Evolutionary conservation across 148 eudicot genomes (phyloP), one percentile per base, ranked within the genome.

Genomic region (Nepenthes gracilis): DNA sequence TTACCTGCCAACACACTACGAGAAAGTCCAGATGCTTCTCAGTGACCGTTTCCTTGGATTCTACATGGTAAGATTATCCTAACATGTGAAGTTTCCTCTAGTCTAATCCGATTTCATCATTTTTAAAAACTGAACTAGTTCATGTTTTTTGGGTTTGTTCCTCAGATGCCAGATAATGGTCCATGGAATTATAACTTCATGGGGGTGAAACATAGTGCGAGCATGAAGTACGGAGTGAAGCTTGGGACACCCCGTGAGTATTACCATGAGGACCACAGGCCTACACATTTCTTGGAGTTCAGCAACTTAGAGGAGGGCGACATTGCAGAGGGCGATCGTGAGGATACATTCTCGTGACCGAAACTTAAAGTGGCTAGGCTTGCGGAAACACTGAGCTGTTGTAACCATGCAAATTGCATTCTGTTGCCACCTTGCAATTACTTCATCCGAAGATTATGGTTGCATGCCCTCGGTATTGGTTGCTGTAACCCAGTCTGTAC

Each of bases 11-110:
- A 94, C 99, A 5, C 86, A 85, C 60, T 94, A 90, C 12, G 99
- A 94, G 81, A 94, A 94, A 55, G 99, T 94, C 63, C 99, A 94
- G 73, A 94, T 94, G 99, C 97, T 94, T 54, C 76, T 94, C 67
- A 94, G 99, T 83, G 99, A 94, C 59, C 95, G 99, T 13, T 94
- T 89, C 81, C 89, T 89, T 12, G 99, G 99, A 43, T 94, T 94
- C 77, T 94, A 94, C 81, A 94, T 94, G 99, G 99, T 94, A 78
- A 76, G 43, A 23, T 43, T 61, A 6, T 23, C 23, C 10, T 49
- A 49, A n/a, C 3, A 49, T 49, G 40, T 49, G 1, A 15, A 23
- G 32, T 40, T 9, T 13, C 43, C 55, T 23, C 23, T 23, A 38
- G 35, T 11, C 55, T 47, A 11, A 8, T 48, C 3, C 33, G n/a